phyloP scores from a whole-genome alignment of 352 stramenopile genomes.

The Globisporangium middletonii region DNA sequence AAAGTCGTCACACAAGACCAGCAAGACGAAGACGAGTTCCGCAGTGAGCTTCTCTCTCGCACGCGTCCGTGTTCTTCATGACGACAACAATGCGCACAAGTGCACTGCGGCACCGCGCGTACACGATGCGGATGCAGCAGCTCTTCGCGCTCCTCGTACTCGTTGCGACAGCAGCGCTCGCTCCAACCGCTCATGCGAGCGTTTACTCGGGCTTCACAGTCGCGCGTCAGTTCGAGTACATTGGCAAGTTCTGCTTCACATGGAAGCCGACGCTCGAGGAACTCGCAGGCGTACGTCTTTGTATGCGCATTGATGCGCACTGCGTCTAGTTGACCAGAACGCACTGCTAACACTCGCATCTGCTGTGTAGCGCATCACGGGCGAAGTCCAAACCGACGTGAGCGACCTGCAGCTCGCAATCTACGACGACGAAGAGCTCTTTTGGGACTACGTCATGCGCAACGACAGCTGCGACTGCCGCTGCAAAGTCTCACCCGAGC shows the following conservation, averaged over 20 bases:
- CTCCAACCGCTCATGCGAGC: slow-evolving; percentile 18
- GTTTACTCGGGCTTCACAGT: slow-evolving; percentile 58
- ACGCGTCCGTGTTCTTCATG: no score
- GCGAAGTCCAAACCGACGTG: slow-evolving; percentile 58
- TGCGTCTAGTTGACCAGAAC: neutral
- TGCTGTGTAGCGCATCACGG: slow-evolving; percentile 34
- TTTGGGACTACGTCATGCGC: slow-evolving; percentile 74
- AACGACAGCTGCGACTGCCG: slow-evolving; percentile 51
- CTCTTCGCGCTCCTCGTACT: neutral
- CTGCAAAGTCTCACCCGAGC: slow-evolving; percentile 62
- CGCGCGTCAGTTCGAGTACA: slow-evolving; percentile 65
- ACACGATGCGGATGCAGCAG: neutral
- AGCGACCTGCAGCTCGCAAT: slow-evolving; percentile 60
- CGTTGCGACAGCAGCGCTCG: neutral
- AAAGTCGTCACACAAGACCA: no score
- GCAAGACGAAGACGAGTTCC: no score
- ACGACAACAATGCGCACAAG: neutral
- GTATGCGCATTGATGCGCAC: no score
- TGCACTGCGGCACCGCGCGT: neutral
- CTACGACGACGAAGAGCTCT: slow-evolving; percentile 76
- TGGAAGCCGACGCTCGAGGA: slow-evolving; percentile 51
- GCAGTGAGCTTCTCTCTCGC: no score
- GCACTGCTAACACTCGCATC: no score
- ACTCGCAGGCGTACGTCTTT: slow-evolving; percentile 30
- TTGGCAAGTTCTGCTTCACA: slow-evolving; percentile 82